Conservation (phyloP, 2,329 filamentous ascomycete genomes). For the Coccinonectria pachysandricola region DNA sequence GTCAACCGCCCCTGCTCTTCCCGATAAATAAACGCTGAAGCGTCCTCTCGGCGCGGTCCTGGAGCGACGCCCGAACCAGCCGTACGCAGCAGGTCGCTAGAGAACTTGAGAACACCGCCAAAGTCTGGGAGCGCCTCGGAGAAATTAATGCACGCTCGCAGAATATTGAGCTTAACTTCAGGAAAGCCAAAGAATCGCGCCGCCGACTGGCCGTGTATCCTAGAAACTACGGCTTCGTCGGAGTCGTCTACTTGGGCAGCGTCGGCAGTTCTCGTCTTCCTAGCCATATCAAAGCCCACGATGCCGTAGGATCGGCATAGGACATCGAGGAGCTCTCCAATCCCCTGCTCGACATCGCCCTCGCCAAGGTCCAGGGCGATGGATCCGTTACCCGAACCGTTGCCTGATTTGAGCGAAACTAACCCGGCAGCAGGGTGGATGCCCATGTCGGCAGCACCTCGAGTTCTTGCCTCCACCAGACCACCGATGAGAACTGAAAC, state of each 20-base stretch:
- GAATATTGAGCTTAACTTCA: conserved; percentile 72
- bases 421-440: conserved; percentile 88
- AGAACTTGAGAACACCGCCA: conserved; percentile 78
- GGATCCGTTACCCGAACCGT: conserved; percentile 38
- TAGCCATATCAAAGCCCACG: conserved; percentile 36
- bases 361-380: conserved; percentile 52
- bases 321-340: conserved; percentile 52
- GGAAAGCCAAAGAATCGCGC: conserved; percentile 65
- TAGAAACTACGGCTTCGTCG: conserved; percentile 41
- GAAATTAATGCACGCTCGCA: conserved; percentile 84
- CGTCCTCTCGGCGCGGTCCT: conserved; percentile 56
- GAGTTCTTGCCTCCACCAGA: conserved; percentile 80
- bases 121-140: conserved; percentile 92
- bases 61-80: conserved; percentile 74
- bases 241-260: conserved; percentile 31
- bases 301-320: conserved; percentile 55
- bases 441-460: conserved; percentile 90
- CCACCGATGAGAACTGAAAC: conserved; percentile 74
- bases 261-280: conserved; percentile 15
- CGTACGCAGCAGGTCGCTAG: conserved; percentile 70
- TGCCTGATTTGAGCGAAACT: conserved; percentile 54
- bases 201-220: conserved; percentile 50
- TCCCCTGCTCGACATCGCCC: conserved; percentile 53
- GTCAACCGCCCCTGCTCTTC: conserved; percentile 82
- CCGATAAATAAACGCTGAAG: conserved; percentile 56